These are phyloP conservation scores for Aspergillus kassunensis DNA, from an alignment of 495 filamentous ascomycete species.

Conservation along the genomic window DNA sequence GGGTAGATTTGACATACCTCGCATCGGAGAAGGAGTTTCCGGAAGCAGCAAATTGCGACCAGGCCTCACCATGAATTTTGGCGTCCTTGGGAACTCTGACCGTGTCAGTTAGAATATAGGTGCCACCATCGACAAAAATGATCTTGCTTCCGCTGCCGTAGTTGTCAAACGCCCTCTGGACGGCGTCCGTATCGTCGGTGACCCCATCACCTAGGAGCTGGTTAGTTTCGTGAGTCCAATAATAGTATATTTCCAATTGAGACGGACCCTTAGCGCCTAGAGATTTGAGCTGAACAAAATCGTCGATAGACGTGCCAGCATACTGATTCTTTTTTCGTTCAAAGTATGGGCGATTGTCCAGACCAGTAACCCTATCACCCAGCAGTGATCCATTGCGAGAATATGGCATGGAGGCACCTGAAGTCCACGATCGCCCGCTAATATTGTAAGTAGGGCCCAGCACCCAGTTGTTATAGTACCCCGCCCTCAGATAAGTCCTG, in stretches of 20 bases:
- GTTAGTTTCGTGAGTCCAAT: not conserved
- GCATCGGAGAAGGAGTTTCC: slow-evolving; percentile 52
- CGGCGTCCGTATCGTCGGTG: slow-evolving; percentile 41
- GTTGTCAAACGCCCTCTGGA: slow-evolving; percentile 50
- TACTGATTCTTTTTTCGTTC: slow-evolving; percentile 10
- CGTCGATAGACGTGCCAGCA: not conserved
- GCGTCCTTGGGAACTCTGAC: slow-evolving; percentile 51
- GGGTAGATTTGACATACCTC: not conserved
- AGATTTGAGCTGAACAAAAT: slow-evolving; percentile 49
- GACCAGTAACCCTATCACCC: not conserved
- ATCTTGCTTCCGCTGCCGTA: slow-evolving; percentile 48
- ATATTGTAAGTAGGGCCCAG: slow-evolving; percentile 1
- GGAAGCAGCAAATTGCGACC: slow-evolving; percentile 44
- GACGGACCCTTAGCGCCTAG: slow-evolving; percentile 21
- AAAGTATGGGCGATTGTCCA: slow-evolving; percentile 3
- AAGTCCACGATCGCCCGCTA: not conserved
- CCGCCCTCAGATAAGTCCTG: not conserved
- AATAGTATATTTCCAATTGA: not conserved
- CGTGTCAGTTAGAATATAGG: slow-evolving; percentile 56
- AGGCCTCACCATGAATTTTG: slow-evolving; percentile 54
- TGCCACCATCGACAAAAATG: slow-evolving; percentile 58
- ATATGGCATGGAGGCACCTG: not conserved
- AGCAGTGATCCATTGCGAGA: not conserved
- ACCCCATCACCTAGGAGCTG: slow-evolving; percentile 30
- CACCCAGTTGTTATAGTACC: slow-evolving; percentile 2